These are phyloP conservation scores for Carex sylvatica DNA, from an alignment of 202 grass and related monocot genomes.

Conservation along the genomic window DNA sequence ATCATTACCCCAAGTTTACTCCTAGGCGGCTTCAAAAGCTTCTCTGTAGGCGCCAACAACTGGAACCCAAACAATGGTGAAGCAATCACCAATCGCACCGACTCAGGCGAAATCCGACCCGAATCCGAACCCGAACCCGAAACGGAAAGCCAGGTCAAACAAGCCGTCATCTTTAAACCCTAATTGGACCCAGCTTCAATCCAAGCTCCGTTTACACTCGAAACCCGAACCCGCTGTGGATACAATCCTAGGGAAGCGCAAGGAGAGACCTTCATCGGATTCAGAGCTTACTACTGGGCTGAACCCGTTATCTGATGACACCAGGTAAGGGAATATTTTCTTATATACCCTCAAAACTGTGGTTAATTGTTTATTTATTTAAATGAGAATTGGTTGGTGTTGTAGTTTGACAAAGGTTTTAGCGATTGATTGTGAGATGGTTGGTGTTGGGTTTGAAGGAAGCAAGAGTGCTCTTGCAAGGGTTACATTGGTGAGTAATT, in stretches of 20 bases:
- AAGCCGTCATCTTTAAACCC: slow-evolving; percentile 47
- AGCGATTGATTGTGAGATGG: slow-evolving; percentile 94
- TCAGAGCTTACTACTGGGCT: slow-evolving; percentile 31
- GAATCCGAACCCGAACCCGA: slow-evolving; percentile 24
- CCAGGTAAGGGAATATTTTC: slow-evolving; percentile 37
- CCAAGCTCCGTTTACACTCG: slow-evolving; percentile 47
- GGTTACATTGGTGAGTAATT: slow-evolving; percentile 63
- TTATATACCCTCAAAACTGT: slow-evolving; percentile 20
- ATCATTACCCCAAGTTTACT: background rate
- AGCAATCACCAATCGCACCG: slow-evolving; percentile 2
- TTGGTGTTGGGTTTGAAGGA: slow-evolving; percentile 60
- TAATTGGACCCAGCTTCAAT: slow-evolving; percentile 91
- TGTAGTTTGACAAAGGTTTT: slow-evolving; percentile 69
- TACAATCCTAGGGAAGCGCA: slow-evolving; percentile 71
- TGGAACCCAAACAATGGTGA: background rate
- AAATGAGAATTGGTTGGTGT: slow-evolving; percentile 9
- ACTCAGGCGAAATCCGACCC: slow-evolving; percentile 16
- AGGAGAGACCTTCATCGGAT: slow-evolving; percentile 30
- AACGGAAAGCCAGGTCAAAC: slow-evolving; percentile 30
- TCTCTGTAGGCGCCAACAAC: background rate
- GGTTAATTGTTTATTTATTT: slow-evolving; percentile 28
- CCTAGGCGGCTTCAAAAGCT: background rate
- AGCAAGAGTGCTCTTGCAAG: slow-evolving; percentile 74
- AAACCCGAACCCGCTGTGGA: slow-evolving; percentile 8
- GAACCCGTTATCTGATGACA: slow-evolving; percentile 57